Evolutionary conservation across 345 rosid species (phyloP).

Genomic region (Abelmoschus esculentus): DNA sequence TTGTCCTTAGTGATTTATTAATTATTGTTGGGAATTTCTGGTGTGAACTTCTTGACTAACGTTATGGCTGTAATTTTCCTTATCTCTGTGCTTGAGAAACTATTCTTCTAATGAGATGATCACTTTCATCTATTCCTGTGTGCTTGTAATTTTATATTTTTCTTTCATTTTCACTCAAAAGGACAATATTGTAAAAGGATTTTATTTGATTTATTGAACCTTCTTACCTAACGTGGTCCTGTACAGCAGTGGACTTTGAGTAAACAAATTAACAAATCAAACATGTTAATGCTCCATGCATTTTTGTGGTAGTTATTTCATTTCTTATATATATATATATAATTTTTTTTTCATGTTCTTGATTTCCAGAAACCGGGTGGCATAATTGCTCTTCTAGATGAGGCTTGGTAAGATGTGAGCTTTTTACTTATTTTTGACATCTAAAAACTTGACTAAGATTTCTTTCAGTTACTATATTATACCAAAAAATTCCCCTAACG

Average conservation of each 20-base stretch:
- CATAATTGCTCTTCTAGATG: not conserved
- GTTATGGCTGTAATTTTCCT: not conserved
- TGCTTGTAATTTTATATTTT: not conserved
- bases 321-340: no score
- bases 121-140: not conserved
- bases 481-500: no score
- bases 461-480: not conserved
- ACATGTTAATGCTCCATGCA: not conserved
- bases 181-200: not conserved
- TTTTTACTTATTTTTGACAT: not conserved
- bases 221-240: not conserved
- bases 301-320: not conserved
- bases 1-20: not conserved
- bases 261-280: not conserved
- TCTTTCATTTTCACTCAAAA: not conserved
- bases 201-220: not conserved
- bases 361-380: not conserved
- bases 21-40: not conserved
- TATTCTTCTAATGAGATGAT: not conserved
- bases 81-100: not conserved
- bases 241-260: not conserved
- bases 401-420: not conserved
- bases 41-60: not conserved
- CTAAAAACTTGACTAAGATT: not conserved
- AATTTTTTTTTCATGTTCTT: not conserved